Percentiles rank a stretch among this genome's conserved stretches.
phyloP scores from a whole-genome alignment of 257 asterid species.

The Perilla frutescens region DNA sequence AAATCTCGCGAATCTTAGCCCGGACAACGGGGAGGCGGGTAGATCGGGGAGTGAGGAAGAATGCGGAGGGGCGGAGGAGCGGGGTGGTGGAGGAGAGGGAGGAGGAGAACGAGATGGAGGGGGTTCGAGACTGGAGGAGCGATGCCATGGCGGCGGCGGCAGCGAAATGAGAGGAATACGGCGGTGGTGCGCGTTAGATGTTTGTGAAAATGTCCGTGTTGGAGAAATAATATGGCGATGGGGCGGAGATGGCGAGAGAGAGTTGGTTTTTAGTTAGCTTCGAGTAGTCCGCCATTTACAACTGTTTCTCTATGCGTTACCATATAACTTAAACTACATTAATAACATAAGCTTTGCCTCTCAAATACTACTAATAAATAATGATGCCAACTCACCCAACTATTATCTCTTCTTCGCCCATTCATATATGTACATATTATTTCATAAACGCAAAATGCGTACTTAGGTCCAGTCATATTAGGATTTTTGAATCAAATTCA shows the following conservation, averaged over 20 bases:
- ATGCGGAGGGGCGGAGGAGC: constrained; percentile 50
- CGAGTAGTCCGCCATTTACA: constrained; percentile 46
- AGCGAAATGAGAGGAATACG: not conserved
- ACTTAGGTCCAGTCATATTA: too few species aligned
- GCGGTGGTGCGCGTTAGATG: constrained; percentile 2
- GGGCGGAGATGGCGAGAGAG: constrained; percentile 77
- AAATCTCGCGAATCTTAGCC: constrained; percentile 87
- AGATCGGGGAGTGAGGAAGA: constrained; percentile 42
- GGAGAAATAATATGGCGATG: not conserved
- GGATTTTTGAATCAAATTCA: too few species aligned
- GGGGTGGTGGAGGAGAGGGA: constrained; percentile 59
- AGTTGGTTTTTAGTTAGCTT: constrained; percentile 50
- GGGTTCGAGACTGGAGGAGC: constrained; percentile 27
- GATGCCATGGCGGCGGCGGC: constrained; percentile 39
- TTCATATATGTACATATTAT: too few species aligned
- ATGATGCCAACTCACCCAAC: too few species aligned
- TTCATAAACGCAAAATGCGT: too few species aligned
- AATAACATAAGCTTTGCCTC: too few species aligned
- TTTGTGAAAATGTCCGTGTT: constrained; percentile 14
- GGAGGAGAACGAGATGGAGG: constrained; percentile 63
- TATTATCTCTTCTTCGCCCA: too few species aligned
- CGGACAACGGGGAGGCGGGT: constrained; percentile 42
- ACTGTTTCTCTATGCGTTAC: not conserved
- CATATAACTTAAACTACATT: too few species aligned
- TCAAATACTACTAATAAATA: too few species aligned